Evolutionary conservation across 768 basidiomycete species (phyloP).

Genomic region (Filobasidium wieringae): DNA sequence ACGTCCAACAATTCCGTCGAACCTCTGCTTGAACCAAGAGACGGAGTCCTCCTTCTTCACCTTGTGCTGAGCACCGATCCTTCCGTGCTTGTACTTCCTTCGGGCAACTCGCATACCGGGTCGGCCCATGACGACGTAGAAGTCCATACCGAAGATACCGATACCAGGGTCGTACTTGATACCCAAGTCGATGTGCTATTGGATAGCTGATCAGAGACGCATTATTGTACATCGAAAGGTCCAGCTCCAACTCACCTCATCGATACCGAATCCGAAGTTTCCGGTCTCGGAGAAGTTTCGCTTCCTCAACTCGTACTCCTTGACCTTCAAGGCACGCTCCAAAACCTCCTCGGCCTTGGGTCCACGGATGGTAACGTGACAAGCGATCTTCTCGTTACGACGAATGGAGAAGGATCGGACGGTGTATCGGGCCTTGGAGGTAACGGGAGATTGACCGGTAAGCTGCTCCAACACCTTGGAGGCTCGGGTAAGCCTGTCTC

Average conservation of each 20-base stretch:
- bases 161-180: conserved; percentile 97
- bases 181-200: conserved; percentile 90
- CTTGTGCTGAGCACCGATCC: conserved; percentile 75
- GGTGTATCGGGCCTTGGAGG: conserved; percentile 99
- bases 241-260: conserved; percentile 39
- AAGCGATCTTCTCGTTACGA: conserved; percentile 99
- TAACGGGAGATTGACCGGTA: conserved; percentile 97
- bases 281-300: conserved; percentile 97
- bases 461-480: conserved; percentile 99
- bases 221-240: neutral
- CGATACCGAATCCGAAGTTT: conserved; percentile 98
- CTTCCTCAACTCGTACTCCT: conserved; percentile 97
- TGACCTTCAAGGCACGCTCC: conserved; percentile 97
- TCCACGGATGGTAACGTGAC: conserved; percentile 95
- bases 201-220: neutral
- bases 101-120: conserved; percentile 83
- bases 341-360: conserved; percentile 99
- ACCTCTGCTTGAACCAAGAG: conserved; percentile 99
- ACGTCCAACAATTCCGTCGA: conserved; percentile 77
- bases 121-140: conserved; percentile 78
- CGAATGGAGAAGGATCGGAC: conserved; percentile 98
- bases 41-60: conserved; percentile 90
- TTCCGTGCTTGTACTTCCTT: conserved; percentile 76
- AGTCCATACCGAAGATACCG: conserved; percentile 99
- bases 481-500: conserved; percentile 95